These are phyloP conservation scores for Mycena galopus DNA, from an alignment of 768 basidiomycete species.

Conservation along the genomic window DNA sequence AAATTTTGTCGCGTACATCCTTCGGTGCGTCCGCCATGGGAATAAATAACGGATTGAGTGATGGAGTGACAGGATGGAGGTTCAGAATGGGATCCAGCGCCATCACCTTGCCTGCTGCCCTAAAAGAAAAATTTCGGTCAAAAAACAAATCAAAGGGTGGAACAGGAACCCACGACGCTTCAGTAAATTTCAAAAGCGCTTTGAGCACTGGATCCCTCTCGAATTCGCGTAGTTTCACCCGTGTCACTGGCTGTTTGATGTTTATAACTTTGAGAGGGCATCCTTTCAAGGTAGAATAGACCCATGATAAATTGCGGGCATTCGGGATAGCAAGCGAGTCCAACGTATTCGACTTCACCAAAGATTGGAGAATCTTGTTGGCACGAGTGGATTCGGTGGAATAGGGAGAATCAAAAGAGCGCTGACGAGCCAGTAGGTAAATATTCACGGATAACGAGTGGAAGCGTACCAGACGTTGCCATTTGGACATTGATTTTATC, in stretches of 20 bases:
- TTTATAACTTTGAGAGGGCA: background rate
- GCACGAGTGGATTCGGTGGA: background rate
- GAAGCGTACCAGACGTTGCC: slow-evolving; percentile 11
- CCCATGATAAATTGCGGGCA: background rate
- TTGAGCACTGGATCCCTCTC: background rate
- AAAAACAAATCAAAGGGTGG: no score
- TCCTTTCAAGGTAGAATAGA: background rate
- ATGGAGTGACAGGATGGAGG: background rate
- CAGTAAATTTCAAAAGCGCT: background rate
- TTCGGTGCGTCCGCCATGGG: slow-evolving; percentile 5
- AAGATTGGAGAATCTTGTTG: background rate
- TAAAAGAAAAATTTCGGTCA: no score
- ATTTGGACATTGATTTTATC: background rate
- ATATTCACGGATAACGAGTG: background rate
- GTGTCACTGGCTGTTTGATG: background rate
- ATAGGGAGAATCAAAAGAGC: background rate
- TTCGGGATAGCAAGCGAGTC: background rate
- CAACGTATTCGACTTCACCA: background rate
- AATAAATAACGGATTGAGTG: background rate
- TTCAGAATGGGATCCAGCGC: background rate
- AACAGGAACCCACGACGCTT: background rate
- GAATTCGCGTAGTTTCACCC: background rate
- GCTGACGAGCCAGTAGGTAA: background rate
- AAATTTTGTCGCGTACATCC: background rate
- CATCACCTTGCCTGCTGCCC: no score